A percentile compares a stretch with the other conserved stretches of the same genome.
Conservation (phyloP, 345 rosid genomes). For the Turritis glabra region DNA sequence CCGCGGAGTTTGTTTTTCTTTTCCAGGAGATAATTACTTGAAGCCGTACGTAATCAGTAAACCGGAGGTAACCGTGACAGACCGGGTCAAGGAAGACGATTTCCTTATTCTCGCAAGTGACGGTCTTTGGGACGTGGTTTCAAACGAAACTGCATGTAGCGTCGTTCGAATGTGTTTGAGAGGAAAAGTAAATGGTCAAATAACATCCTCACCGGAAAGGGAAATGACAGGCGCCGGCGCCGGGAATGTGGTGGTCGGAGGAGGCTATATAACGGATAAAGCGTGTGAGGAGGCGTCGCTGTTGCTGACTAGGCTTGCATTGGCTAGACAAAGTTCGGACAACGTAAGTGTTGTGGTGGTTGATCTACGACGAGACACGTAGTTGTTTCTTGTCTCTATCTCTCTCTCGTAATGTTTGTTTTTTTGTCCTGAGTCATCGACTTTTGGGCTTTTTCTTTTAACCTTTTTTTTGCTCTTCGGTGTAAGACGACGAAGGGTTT, state of each 20-base stretch:
- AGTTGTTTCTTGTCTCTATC: slow-evolving; percentile 27
- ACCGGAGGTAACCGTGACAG: slow-evolving; percentile 74
- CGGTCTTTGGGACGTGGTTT: slow-evolving; percentile 93
- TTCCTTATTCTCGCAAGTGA: slow-evolving; percentile 82
- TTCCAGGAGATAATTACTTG: slow-evolving; percentile 76
- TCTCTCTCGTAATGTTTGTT: slow-evolving; percentile 15
- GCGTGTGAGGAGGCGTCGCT: slow-evolving; percentile 69
- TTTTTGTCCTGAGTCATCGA: slow-evolving; percentile 33
- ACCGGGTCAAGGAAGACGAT: slow-evolving; percentile 68
- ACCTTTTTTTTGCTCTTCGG: slow-evolving; percentile 33
- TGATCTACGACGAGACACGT: slow-evolving; percentile 64
- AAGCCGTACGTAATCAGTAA: slow-evolving; percentile 83
- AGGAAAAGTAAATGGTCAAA: slow-evolving; percentile 11
- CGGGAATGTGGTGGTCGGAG: background rate
- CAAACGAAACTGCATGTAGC: slow-evolving; percentile 78
- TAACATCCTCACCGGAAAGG: slow-evolving; percentile 24
- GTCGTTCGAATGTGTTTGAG: slow-evolving; percentile 70
- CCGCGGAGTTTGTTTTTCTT: background rate
- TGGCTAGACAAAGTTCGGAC: slow-evolving; percentile 80
- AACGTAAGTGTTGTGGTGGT: slow-evolving; percentile 95
- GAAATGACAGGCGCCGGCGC: background rate
- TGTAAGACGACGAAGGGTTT: slow-evolving; percentile 29
- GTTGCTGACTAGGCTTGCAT: slow-evolving; percentile 74
- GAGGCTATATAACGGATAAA: slow-evolving; percentile 41
- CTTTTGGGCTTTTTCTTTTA: slow-evolving; percentile 25